These are phyloP conservation scores for Colletotrichum sp. DNA, from an alignment of 2,329 filamentous ascomycete species.

Conservation along the genomic window DNA sequence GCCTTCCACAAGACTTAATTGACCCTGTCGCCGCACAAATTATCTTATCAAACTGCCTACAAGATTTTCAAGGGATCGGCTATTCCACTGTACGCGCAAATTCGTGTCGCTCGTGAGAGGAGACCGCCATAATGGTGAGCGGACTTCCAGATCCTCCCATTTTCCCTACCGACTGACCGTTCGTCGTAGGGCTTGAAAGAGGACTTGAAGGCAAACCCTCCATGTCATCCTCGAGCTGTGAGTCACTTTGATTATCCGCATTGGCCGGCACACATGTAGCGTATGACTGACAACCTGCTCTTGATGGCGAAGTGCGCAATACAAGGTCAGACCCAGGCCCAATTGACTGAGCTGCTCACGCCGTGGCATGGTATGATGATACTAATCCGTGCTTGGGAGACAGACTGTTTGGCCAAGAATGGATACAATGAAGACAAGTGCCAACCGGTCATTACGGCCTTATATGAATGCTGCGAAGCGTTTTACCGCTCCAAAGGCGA, in stretches of 20 bases:
- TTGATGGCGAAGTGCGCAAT: background rate
- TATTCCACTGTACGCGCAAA: background rate
- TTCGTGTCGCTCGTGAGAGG: background rate
- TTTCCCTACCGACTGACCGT: background rate
- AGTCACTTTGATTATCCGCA: conserved; percentile 30
- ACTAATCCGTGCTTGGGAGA: background rate
- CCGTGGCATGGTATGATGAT: background rate
- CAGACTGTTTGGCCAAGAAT: conserved; percentile 85
- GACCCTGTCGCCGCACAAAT: background rate
- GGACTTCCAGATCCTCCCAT: background rate
- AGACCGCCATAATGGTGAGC: background rate
- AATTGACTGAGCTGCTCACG: background rate
- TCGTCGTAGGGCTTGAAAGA: conserved; percentile 55
- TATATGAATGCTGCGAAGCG: conserved; percentile 91
- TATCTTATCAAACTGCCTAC: background rate
- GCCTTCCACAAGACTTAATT: background rate
- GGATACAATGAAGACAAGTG: conserved; percentile 88
- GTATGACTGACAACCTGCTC: background rate
- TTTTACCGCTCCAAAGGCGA: conserved; percentile 87
- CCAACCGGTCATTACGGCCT: conserved; percentile 75
- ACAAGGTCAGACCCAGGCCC: background rate
- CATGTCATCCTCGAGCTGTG: conserved; percentile 86
- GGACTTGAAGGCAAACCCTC: conserved; percentile 75
- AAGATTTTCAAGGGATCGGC: background rate
- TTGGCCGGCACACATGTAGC: background rate